Base-by-base conservation (phyloP, 768 basidiomycete species). In the Cyathus striatus region DNA sequence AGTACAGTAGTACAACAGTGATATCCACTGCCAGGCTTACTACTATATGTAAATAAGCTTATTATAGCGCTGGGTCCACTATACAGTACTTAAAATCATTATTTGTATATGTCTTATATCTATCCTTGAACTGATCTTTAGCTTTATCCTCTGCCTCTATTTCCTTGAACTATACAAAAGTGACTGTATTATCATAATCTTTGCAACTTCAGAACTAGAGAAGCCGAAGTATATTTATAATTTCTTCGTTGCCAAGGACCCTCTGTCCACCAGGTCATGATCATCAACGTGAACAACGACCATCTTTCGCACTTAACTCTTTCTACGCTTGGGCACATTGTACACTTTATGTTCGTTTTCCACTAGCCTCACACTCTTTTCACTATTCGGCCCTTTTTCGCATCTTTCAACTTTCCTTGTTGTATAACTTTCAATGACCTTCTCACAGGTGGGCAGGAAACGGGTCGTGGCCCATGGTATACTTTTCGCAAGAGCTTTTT, bases 391-490 rank as follows among this genome's bases (percentile, higher is more conserved):
- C n/a, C n/a, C n/a, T n/a, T n/a, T n/a, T n/a, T n/a, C n/a, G n/a
- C n/a, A 10, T 20, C 35, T 37, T 37, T 37, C 35, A 37, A 37
- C 35, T 18, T 10, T 37, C 21, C 35, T 18, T 14, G 18, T 37
- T 14, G 10, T n/a, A 14, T 37, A 12, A 12, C 30, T 12, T 12
- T 32, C 35, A 21, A 51, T 50, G 49, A 40, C 40, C 14, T 52
- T 55, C 42, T 60, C 59, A 41, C 35, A 45, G 30, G 48, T 55
- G 14, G 64, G 64, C 16, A 62, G 54, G 54, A 52, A 49, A 49
- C 58, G 60, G 46, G 40, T 64, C 23, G 53, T 50, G 35, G 54
- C 53, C 20, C 60, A 63, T 43, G 47, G 64, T 65, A 43, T n/a
- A 20, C 18, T 5, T n/a, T n/a, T n/a, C n/a, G n/a, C n/a, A n/a